These are phyloP conservation scores for Magnolia officinalis DNA, from an alignment of 164 flowering plant species.

Conservation along the genomic window DNA sequence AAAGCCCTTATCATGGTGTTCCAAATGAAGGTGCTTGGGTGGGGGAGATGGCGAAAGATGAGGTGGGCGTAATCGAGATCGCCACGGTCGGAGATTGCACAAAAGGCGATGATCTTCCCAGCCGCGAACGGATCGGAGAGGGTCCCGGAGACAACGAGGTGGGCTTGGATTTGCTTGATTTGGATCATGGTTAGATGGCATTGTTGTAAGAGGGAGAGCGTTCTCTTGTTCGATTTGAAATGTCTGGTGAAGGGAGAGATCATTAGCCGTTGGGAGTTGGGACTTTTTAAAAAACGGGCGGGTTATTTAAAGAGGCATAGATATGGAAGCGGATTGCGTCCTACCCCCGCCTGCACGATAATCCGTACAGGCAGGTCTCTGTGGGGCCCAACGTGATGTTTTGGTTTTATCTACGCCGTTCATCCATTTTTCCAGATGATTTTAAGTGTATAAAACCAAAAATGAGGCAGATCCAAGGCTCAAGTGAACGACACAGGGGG, in stretches of 20 bases:
- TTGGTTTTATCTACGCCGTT: too few species aligned
- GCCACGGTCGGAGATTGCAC: slow-evolving; percentile 28
- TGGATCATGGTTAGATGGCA: slow-evolving; percentile 36
- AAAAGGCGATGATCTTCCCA: slow-evolving; percentile 43
- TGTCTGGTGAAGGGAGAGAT: slow-evolving; percentile 16
- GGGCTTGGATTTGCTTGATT: slow-evolving; percentile 59
- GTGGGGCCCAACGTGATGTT: too few species aligned
- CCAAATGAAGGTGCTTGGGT: slow-evolving; percentile 47
- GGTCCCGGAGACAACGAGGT: slow-evolving; percentile 45
- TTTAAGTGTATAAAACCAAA: too few species aligned
- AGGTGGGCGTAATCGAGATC: slow-evolving; percentile 34
- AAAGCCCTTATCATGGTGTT: slow-evolving; percentile 54
- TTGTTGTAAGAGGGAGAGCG: slow-evolving; percentile 41
- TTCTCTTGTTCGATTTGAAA: slow-evolving; percentile 37
- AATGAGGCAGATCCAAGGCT: too few species aligned
- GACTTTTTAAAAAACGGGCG: not conserved
- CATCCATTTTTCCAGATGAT: too few species aligned
- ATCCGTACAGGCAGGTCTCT: too few species aligned
- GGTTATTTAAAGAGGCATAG: not conserved
- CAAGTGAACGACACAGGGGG: too few species aligned
- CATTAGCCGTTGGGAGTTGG: slow-evolving; percentile 7
- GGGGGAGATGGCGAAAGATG: slow-evolving; percentile 35
- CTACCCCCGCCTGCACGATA: too few species aligned
- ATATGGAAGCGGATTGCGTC: too few species aligned
- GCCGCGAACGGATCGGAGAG: slow-evolving; percentile 42